Base-by-base conservation (phyloP, 306 rosid genomes). In the Vigna radiata region DNA sequence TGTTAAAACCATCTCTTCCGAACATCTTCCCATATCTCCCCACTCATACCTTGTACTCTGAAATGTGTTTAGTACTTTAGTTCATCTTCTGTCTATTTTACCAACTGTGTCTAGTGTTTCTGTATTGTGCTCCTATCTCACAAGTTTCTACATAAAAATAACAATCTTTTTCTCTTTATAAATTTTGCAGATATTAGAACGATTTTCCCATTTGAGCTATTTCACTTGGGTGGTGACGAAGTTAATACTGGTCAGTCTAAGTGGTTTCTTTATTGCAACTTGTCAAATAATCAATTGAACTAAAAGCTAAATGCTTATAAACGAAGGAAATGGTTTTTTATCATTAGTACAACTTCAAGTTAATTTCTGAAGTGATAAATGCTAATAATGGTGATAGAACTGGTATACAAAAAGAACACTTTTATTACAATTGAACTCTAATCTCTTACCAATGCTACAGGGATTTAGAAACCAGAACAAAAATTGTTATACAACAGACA, bases 151-250 rank as follows among this genome's bases (percentile, higher is more conserved):
- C 46, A 8, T 37, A 33, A 77, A 53, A 15, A 58, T 68, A 46
- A 68, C 29, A 44, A 9, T 58, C 72, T 53, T 54, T 77, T 17
- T n/a, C 46, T 75, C 69, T 25, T 78, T 53, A 21, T 81, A 27
- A 70, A 69, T 16, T 60, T 67, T 84, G 66, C 91, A 95, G 99
- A 92, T 87, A 75, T 95, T 91, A 91, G 99, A 86, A 89, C 86
- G 73, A 88, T 92, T 70, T 96, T 96, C 86, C 98, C 97, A 58
- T 96, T 96, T 36, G 98, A 92, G 89, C 91, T 96, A 54, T 91
- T 96, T 87, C 99, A 96, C 90, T 86, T 96, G 90, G 99, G 99
- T 41, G 99, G 99, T 64, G 99, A 96, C 86, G 99, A 96, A 77
- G 99, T 96, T 77, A 72, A 96, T 87, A 92, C 99, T 83, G 84